Evolutionary conservation across 1,139 yeast genomes (phyloP).

Genomic region (Torulaspora pretoriensis): DNA sequence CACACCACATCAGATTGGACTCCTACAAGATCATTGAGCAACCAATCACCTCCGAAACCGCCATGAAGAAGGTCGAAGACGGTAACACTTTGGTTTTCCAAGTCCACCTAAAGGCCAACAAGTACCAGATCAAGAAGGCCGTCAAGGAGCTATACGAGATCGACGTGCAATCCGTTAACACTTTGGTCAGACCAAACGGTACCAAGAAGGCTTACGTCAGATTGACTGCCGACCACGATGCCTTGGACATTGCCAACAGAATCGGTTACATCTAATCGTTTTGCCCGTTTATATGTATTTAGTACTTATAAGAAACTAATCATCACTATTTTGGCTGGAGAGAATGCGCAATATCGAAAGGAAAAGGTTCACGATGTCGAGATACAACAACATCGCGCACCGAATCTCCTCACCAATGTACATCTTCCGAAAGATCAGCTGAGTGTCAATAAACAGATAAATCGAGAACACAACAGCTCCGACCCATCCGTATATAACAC

Average conservation of each 20-base stretch:
- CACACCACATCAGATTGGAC: constrained; percentile 96
- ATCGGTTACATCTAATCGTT: constrained; percentile 86
- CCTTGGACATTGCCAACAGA: constrained; percentile 99
- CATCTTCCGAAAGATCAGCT: constrained; percentile 69
- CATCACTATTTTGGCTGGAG: constrained; percentile 46
- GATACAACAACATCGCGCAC: constrained; percentile 70
- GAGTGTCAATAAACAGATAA: constrained; percentile 78
- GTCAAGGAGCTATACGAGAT: constrained; percentile 98
- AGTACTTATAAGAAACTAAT: constrained; percentile 9
- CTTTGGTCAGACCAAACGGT: constrained; percentile 97
- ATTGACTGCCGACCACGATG: constrained; percentile 99
- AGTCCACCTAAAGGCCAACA: constrained; percentile 95
- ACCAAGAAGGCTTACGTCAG: constrained; percentile 99
- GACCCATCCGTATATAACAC: constrained; percentile 61
- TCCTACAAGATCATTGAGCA: constrained; percentile 91
- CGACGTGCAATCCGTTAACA: constrained; percentile 90
- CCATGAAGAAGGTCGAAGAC: constrained; percentile 99
- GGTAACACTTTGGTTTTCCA: constrained; percentile 99
- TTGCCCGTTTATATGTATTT: constrained; percentile 2
- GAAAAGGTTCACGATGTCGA: constrained; percentile 80
- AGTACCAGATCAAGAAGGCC: constrained; percentile 96
- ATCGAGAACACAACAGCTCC: constrained; percentile 74
- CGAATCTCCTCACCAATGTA: constrained; percentile 84
- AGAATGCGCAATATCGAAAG: constrained; percentile 69
- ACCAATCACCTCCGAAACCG: constrained; percentile 97